phyloP scores from a whole-genome alignment of 805 yeast genomes.

The Nematodospora valgi region DNA sequence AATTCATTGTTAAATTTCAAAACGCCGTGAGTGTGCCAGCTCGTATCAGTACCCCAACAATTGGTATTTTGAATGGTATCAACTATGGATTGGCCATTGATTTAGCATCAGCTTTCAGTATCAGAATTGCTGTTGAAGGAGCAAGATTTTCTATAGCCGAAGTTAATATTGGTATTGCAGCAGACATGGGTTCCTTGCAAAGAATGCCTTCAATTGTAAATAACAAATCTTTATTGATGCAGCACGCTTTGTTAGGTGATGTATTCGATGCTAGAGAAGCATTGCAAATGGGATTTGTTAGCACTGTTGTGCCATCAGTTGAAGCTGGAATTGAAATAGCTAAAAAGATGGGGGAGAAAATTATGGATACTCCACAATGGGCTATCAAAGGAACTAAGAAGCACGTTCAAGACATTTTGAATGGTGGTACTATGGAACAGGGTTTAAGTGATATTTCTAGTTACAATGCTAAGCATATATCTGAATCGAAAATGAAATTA shows the following conservation, averaged over 20 bases:
- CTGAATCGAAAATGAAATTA: slow-evolving; percentile 9
- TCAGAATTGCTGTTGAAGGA: slow-evolving; percentile 54
- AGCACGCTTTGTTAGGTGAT: slow-evolving; percentile 61
- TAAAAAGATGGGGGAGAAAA: slow-evolving; percentile 44
- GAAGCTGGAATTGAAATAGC: slow-evolving; percentile 50
- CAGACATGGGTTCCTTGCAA: slow-evolving; percentile 77
- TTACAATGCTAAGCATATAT: slow-evolving; percentile 43
- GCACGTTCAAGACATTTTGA: slow-evolving; percentile 40
- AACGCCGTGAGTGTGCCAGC: slow-evolving; percentile 48
- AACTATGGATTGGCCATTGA: slow-evolving; percentile 68
- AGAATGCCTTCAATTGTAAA: slow-evolving; percentile 53
- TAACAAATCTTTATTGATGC: slow-evolving; percentile 56
- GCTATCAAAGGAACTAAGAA: slow-evolving; percentile 65
- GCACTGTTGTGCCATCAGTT: slow-evolving; percentile 42
- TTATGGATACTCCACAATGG: slow-evolving; percentile 49
- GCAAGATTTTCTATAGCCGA: slow-evolving; percentile 61
- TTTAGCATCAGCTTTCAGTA: slow-evolving; percentile 54
- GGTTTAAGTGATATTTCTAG: slow-evolving; percentile 54
- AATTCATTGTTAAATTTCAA: slow-evolving; percentile 56
- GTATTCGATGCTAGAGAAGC: slow-evolving; percentile 57
- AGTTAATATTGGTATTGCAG: slow-evolving; percentile 69
- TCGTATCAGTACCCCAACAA: slow-evolving; percentile 55
- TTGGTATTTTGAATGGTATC: slow-evolving; percentile 63
- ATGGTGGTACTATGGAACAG: slow-evolving; percentile 36
- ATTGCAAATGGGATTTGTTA: slow-evolving; percentile 50